phyloP scores from a whole-genome alignment of 2,329 filamentous ascomycete species.

The Pseudogymnoascus sp. region DNA sequence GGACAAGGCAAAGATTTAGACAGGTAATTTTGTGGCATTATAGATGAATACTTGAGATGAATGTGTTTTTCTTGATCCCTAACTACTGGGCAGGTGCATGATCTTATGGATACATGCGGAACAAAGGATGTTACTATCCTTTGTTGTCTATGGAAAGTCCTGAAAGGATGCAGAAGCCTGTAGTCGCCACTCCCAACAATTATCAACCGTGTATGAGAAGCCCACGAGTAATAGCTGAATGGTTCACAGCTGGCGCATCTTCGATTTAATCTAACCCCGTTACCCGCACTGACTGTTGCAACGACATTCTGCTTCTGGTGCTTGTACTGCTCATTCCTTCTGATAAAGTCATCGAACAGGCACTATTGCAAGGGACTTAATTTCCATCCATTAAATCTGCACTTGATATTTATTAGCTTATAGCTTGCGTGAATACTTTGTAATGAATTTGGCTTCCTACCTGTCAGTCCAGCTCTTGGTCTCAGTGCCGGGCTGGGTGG shows the following conservation, averaged over 20 bases:
- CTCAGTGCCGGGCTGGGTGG: constrained; percentile 30
- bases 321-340: background rate
- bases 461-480: constrained; percentile 14
- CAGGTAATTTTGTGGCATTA: background rate
- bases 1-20: constrained; percentile 37
- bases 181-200: background rate
- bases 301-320: background rate
- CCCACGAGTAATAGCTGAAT: background rate
- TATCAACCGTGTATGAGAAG: background rate
- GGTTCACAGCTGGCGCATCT: background rate
- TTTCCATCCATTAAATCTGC: background rate
- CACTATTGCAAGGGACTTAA: background rate
- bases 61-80: too few relatives aligned
- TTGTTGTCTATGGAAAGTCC: too few relatives aligned
- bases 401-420: background rate
- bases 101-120: too few relatives aligned
- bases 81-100: too few relatives aligned
- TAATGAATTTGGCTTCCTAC: constrained; percentile 7
- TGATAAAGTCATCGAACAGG: background rate
- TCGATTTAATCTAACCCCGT: background rate
- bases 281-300: background rate
- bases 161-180: too few relatives aligned
- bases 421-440: background rate
- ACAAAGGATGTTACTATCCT: too few relatives aligned
- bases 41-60: too few relatives aligned